phyloP scores from a whole-genome alignment of 192 early-diverging fungal species.

The Coemansia sp. region DNA sequence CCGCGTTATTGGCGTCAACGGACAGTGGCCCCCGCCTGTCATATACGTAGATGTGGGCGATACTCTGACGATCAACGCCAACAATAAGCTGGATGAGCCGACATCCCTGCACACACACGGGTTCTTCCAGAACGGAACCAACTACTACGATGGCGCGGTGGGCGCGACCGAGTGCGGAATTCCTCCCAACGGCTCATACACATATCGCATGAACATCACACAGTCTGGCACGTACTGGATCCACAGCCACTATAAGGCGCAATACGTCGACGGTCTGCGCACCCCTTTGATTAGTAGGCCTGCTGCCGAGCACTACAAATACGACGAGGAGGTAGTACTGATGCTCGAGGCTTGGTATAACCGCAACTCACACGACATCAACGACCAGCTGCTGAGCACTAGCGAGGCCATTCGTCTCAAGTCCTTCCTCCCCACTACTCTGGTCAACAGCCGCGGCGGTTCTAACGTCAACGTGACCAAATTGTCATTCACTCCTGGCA shows the following conservation, averaged over 20 bases:
- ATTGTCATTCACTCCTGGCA: conserved; percentile 71
- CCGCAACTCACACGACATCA: conserved; percentile 58
- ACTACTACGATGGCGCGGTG: conserved; percentile 71
- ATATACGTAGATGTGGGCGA: conserved; percentile 39
- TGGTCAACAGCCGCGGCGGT: conserved; percentile 65
- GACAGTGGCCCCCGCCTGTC: conserved; percentile 64
- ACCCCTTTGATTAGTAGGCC: conserved; percentile 73
- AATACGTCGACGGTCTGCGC: conserved; percentile 84
- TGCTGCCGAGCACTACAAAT: conserved; percentile 58
- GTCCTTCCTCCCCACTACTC: conserved; percentile 45
- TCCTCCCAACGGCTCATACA: conserved; percentile 63
- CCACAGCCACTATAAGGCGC: conserved; percentile 71
- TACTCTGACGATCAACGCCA: conserved; percentile 48
- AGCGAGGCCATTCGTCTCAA: conserved; percentile 32
- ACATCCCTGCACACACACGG: conserved; percentile 81
- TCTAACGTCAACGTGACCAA: conserved; percentile 58
- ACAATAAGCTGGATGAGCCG: conserved; percentile 62
- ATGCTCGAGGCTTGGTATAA: conserved; percentile 79
- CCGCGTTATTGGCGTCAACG: conserved; percentile 71
- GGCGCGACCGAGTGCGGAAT: conserved; percentile 79
- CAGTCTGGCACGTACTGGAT: conserved; percentile 89
- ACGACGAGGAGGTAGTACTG: conserved; percentile 71
- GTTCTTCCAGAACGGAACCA: conserved; percentile 75
- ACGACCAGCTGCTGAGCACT: conserved; percentile 64
- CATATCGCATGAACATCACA: conserved; percentile 67